These are phyloP conservation scores for Kwoniella bestiolae DNA, from an alignment of 768 basidiomycete genomes.

Conservation along the genomic window DNA sequence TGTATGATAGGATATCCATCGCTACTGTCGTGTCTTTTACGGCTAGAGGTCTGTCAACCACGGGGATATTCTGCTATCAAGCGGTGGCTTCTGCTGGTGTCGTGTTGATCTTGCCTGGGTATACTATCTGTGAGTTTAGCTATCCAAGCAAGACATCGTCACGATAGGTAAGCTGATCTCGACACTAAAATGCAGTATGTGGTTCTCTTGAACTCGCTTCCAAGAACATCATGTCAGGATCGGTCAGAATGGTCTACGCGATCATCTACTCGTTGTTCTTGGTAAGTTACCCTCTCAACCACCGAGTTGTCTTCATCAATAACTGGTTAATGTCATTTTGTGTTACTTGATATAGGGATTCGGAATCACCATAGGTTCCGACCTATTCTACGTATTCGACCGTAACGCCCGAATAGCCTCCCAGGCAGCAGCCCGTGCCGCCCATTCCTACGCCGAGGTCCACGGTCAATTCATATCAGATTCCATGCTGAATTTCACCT, in stretches of 20 bases:
- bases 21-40: constrained; percentile 79
- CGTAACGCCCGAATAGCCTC: constrained; percentile 33
- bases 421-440: constrained; percentile 62
- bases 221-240: constrained; percentile 53
- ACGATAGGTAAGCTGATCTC: too few species aligned
- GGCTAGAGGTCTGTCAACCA: constrained; percentile 59
- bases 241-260: constrained; percentile 53
- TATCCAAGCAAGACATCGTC: too few species aligned
- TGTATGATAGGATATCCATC: constrained; percentile 62
- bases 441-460: constrained; percentile 63
- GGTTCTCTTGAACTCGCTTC: constrained; percentile 54
- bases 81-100: constrained; percentile 49
- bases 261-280: constrained; percentile 56
- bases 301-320: too few species aligned
- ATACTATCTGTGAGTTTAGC: constrained; percentile 46
- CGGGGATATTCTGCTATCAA: constrained; percentile 52
- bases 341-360: constrained; percentile 36
- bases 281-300: too few species aligned
- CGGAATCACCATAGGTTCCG: constrained; percentile 53
- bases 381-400: constrained; percentile 51
- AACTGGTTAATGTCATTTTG: too few species aligned
- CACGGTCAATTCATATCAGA: constrained; percentile 73
- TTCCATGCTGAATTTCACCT: constrained; percentile 36
- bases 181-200: constrained; percentile 35
- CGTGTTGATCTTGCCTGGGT: constrained; percentile 54